Evolutionary conservation across 768 basidiomycete genomes (phyloP), one percentile per base, ranked within the genome.

Genomic region (Butyriboletus loyo): DNA sequence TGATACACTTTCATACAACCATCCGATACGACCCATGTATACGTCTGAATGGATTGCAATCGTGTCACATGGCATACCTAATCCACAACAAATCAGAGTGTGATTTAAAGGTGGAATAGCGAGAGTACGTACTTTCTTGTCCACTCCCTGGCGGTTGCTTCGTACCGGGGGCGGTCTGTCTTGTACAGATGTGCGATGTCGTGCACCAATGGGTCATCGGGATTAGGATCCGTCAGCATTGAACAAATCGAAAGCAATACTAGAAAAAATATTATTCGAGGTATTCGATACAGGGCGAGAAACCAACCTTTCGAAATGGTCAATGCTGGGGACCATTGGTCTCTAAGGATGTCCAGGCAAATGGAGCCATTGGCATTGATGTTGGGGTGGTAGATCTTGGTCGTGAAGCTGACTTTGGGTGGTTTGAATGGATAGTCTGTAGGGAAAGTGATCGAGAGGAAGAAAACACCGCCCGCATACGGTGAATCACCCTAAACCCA

Each of bases 371-470:
- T 99, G 63, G 96, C 92, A 71, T 99, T 99, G 93, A 99, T 98
- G 81, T 98, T 98, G 32, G 96, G 96, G 74, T 98, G 96, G 73
- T 98, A 98, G 65, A 98, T 98, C 89, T 97, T 98, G 68, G 97
- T 98, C 61, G 93, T 96, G 75, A 99, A 99, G 78, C 88, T 88
- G 76, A 99, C 93, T 83, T 99, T 99, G 74, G 97, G 97, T 38
- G 97, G 97, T 77, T 98, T 98, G 87, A 98, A 98, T 24, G 97
- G 97, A 78, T 99, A 99, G 73, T 99, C 96, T 73, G 89, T 92
- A 42, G 92, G 92, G 82, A 94, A 94, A 39, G 80, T 84, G 71
- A 96, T 94, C 44, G 87, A 86, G 42, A 95, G 85, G 89, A 98
- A 98, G 80, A 99, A 99, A 50, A 99, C 97, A 70, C 97, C 97